These are phyloP conservation scores for Colletotrichum horii DNA, from an alignment of 2,329 filamentous ascomycete species.

Conservation along the genomic window DNA sequence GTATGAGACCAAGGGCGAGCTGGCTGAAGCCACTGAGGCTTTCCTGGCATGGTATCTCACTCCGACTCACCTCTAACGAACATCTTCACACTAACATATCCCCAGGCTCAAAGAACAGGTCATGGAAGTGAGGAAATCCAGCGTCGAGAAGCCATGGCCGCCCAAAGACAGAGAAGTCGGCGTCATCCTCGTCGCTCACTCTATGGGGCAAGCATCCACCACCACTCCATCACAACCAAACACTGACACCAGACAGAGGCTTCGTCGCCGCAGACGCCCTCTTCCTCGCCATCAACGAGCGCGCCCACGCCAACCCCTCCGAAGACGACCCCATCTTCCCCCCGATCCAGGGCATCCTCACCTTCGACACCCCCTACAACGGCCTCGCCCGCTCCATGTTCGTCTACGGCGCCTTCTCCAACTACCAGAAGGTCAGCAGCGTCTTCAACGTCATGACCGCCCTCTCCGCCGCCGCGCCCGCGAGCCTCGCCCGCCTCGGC, in stretches of 20 bases:
- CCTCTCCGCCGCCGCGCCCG: constrained; percentile 52
- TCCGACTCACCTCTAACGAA: neutral
- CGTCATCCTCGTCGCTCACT: constrained; percentile 82
- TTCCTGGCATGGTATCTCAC: constrained; percentile 49
- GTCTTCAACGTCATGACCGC: constrained; percentile 65
- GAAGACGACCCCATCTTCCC: constrained; percentile 69
- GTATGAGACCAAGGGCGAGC: constrained; percentile 75
- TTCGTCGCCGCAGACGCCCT: constrained; percentile 85
- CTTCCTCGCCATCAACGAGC: constrained; percentile 73
- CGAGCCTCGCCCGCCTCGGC: constrained; percentile 45
- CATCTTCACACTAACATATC: neutral
- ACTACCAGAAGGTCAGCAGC: constrained; percentile 61
- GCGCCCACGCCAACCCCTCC: constrained; percentile 44
- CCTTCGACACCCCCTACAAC: constrained; percentile 87
- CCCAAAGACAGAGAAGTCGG: constrained; percentile 82
- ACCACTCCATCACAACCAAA: fast-evolving
- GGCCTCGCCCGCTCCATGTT: constrained; percentile 66
- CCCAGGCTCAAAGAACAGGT: constrained; percentile 79
- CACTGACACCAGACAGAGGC: constrained; percentile 52
- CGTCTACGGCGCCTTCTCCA: constrained; percentile 64
- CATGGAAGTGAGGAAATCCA: constrained; percentile 76
- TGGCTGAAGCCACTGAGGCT: constrained; percentile 51
- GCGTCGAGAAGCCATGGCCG: constrained; percentile 74
- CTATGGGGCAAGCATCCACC: constrained; percentile 65
- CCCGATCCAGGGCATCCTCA: constrained; percentile 78